Conservation (phyloP, 495 filamentous ascomycete genomes). For the Durotheca rogersii region DNA sequence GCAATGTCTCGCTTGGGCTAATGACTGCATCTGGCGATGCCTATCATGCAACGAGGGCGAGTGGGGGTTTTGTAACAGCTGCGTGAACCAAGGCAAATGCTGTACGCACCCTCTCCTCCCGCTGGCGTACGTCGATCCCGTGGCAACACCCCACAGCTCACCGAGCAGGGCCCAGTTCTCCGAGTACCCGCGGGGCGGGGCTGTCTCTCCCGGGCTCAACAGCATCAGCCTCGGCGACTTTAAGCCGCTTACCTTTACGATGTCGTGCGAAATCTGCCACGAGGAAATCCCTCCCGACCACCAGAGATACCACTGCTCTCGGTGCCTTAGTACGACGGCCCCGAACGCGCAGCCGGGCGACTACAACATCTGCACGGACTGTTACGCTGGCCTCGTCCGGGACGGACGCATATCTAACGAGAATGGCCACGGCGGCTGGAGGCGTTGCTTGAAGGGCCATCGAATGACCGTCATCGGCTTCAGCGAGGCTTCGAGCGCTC, state of each 20-base stretch:
- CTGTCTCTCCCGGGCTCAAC: conserved; percentile 41
- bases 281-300: conserved; percentile 66
- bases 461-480: conserved; percentile 81
- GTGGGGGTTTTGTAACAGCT: conserved; percentile 86
- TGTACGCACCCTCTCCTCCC: conserved; percentile 80
- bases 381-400: conserved; percentile 66
- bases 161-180: conserved; percentile 28
- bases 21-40: conserved; percentile 83
- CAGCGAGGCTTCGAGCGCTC: conserved; percentile 59
- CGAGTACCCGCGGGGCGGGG: conserved; percentile 35
- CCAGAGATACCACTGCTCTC: conserved; percentile 71
- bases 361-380: conserved; percentile 78
- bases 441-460: conserved; percentile 75
- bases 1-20: conserved; percentile 66
- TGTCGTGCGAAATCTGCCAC: conserved; percentile 72
- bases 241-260: conserved; percentile 63
- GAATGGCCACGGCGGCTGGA: conserved; percentile 77
- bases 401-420: conserved; percentile 64
- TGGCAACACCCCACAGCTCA: conserved; percentile 13
- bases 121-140: conserved; percentile 45
- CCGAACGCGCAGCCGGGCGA: conserved; percentile 65
- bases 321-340: conserved; percentile 38
- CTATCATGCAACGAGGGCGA: conserved; percentile 81
- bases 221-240: conserved; percentile 37
- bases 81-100: conserved; percentile 72